Evolutionary conservation across 2,329 filamentous ascomycete species (phyloP).

Genomic region (Aspergillus carbonarius): DNA sequence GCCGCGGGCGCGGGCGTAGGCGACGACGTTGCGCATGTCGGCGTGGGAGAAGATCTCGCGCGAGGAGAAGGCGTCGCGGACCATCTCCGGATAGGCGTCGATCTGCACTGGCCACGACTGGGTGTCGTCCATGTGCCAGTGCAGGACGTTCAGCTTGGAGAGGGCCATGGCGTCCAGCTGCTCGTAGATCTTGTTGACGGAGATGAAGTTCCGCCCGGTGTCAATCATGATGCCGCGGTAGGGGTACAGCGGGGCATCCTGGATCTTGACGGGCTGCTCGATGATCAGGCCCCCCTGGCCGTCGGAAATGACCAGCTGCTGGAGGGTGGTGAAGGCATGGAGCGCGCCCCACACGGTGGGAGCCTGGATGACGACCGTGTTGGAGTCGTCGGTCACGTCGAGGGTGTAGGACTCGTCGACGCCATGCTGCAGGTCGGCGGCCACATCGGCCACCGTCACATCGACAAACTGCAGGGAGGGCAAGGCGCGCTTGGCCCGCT

Average conservation of each 20-base stretch:
- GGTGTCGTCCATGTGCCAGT: constrained; percentile 58
- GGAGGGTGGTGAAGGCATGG: constrained; percentile 58
- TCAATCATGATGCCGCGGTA: constrained; percentile 59
- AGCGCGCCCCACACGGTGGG: constrained; percentile 56
- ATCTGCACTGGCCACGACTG: constrained; percentile 58
- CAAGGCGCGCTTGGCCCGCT: constrained; percentile 32
- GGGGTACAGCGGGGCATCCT: constrained; percentile 53
- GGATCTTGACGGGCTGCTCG: constrained; percentile 54
- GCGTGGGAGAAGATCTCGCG: constrained; percentile 48
- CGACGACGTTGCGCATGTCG: constrained; percentile 47
- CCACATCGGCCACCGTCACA: constrained; percentile 46
- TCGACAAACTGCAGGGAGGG: constrained; percentile 44
- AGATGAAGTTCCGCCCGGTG: constrained; percentile 56
- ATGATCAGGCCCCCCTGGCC: constrained; percentile 47
- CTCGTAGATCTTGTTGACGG: constrained; percentile 52
- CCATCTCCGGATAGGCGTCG: constrained; percentile 52
- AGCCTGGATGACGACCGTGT: constrained; percentile 47
- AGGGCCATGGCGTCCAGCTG: constrained; percentile 57
- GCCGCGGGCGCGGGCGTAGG: constrained; percentile 54
- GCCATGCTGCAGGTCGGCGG: constrained; percentile 54
- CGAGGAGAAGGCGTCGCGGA: constrained; percentile 54
- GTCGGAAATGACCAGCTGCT: constrained; percentile 55
- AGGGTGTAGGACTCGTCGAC: constrained; percentile 59
- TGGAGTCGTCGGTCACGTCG: constrained; percentile 41
- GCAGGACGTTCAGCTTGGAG: constrained; percentile 58